Base-by-base conservation (phyloP, 2,329 filamentous ascomycete species). In the Penicillium sp. region DNA sequence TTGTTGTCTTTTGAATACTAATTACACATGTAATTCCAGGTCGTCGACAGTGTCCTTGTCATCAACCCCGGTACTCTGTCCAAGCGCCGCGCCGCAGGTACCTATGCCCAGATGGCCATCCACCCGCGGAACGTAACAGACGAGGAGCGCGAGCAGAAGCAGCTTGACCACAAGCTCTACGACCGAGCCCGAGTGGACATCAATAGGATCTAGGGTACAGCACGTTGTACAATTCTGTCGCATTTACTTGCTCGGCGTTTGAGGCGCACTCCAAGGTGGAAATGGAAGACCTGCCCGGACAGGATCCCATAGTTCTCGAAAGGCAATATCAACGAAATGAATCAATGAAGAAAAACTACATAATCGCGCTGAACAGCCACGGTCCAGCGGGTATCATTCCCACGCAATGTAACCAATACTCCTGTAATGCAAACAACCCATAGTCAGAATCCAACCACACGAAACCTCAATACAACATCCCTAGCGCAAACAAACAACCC, bases 61-160 rank as follows among this genome's bases (percentile, higher is more conserved):
- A 87, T 99, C 65, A 99, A 99, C 69, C 92, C 94, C 0, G 92
- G 94, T 5, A 86, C 84, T 44, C 75, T 96, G 30, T 94, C 90
- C 14, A 96, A 95, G 74, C 84, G 89, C 50, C 86, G 85, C 53
- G 91, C 87, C 1, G 81, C 92, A 0, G 94, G 94, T 5, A 96
- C 91, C 0, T 97, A 88, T 69, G 89, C 90, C 1, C 85, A 87
- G 45, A 81, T 99, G 79, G 83, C 83, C 18, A 74, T 97, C 6
- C 81, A 89, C 57, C 85, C 89, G 2, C 83, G 86, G 13, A 72
- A 72, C 5, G 59, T 88, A 38, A 79, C 75, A 0, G 80, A 85
- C 0, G 79, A 82, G 31, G 85, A 87, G 55, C 77, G 75, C 28
- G 77, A 76, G 31, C 76, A 74, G 27, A 80, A 78, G 10, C 78